Evolutionary conservation across 805 yeast species (phyloP).

Genomic region (Metschnikowia kofuensis): DNA sequence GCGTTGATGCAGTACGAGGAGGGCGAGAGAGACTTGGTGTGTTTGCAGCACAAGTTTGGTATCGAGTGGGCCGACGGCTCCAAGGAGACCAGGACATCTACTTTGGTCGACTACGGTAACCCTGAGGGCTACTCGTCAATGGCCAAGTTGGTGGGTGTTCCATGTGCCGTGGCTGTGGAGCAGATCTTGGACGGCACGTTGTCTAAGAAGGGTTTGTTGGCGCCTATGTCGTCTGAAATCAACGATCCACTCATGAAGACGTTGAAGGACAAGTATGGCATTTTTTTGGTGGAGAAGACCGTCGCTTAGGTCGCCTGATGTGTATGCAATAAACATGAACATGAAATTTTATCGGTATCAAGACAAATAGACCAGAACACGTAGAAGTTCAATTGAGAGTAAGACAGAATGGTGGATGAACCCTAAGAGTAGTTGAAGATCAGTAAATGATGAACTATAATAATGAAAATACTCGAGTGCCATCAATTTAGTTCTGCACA

Average conservation of each 20-base stretch:
- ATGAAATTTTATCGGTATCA: no score
- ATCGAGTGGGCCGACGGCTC: slow-evolving; percentile 94
- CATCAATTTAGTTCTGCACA: no score
- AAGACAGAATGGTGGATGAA: no score
- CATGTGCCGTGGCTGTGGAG: slow-evolving; percentile 93
- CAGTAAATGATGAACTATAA: no score
- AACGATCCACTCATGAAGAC: slow-evolving; percentile 89
- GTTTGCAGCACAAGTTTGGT: slow-evolving; percentile 96
- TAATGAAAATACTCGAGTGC: no score
- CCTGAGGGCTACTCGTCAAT: slow-evolving; percentile 89
- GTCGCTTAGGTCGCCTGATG: slow-evolving; percentile 1
- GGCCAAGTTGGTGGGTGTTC: slow-evolving; percentile 98
- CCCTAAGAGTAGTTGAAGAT: no score
- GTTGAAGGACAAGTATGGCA: slow-evolving; percentile 85
- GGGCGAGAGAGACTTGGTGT: slow-evolving; percentile 93
- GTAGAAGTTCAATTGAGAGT: no score
- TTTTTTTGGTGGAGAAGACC: slow-evolving; percentile 86
- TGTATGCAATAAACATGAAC: no score
- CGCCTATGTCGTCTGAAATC: slow-evolving; percentile 89
- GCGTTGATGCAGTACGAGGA: slow-evolving; percentile 92
- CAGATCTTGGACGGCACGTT: slow-evolving; percentile 80
- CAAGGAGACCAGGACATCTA: slow-evolving; percentile 89
- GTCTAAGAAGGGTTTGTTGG: slow-evolving; percentile 79
- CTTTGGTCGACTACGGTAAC: slow-evolving; percentile 90
- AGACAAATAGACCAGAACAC: no score